Conservation (phyloP, 768 basidiomycete genomes). For the Podaxis carcinomalis region DNA sequence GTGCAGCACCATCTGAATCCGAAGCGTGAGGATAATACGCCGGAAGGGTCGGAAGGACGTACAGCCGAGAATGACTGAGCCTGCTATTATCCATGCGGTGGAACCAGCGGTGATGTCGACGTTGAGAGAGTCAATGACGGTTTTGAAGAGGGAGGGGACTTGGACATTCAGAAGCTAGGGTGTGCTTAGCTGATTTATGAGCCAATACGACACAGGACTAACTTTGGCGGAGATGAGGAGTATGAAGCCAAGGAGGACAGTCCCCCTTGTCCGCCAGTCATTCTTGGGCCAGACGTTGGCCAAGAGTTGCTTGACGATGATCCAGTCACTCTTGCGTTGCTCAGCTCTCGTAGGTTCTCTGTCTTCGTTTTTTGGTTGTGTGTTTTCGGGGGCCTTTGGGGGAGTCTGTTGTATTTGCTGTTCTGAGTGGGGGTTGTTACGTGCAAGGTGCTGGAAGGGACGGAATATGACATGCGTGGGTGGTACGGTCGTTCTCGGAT, state of each 20-base stretch:
- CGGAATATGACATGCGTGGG: neutral
- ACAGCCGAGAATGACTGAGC: constrained; percentile 92
- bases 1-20: constrained; percentile 77
- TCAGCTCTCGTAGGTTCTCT: constrained; percentile 31
- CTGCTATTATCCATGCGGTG: constrained; percentile 89
- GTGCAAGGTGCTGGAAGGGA: neutral
- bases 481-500: neutral
- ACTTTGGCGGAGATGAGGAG: constrained; percentile 87
- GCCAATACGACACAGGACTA: too few relatives aligned
- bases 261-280: constrained; percentile 76
- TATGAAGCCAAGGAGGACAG: constrained; percentile 79
- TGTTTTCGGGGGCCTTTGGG: neutral
- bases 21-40: constrained; percentile 3
- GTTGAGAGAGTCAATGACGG: constrained; percentile 86
- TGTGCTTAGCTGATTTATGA: constrained; percentile 13
- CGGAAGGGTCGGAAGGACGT: constrained; percentile 27
- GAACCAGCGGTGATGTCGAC: constrained; percentile 67
- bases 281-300: constrained; percentile 90
- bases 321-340: constrained; percentile 80
- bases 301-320: constrained; percentile 76
- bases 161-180: constrained; percentile 88
- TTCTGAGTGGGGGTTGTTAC: neutral
- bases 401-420: neutral
- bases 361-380: neutral
- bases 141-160: constrained; percentile 95